phyloP scores from a whole-genome alignment of 1,284 basidiomycete genomes.

The Meira miltonrushii region DNA sequence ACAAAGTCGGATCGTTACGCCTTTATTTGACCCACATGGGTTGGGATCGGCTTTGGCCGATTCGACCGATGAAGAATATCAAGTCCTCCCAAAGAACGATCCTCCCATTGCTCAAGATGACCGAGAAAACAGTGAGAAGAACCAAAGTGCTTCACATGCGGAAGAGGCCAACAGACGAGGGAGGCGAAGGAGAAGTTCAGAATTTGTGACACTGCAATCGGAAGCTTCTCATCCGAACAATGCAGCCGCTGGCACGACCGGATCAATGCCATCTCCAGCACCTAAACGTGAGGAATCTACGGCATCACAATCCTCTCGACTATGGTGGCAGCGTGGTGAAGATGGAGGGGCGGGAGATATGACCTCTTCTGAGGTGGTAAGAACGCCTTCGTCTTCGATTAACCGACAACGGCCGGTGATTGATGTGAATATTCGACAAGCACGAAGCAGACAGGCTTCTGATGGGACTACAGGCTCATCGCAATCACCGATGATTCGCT shows the following conservation, averaged over 20 bases:
- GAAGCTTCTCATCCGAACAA: not conserved
- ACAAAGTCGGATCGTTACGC: not conserved
- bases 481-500: not conserved
- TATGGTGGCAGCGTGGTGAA: constrained; percentile 6
- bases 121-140: too few relatives aligned
- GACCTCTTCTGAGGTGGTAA: not conserved
- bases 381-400: too few relatives aligned
- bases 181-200: constrained; percentile 1
- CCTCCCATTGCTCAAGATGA: too few relatives aligned
- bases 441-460: too few relatives aligned
- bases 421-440: too few relatives aligned
- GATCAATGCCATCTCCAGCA: not conserved
- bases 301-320: not conserved
- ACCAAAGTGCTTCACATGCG: not conserved
- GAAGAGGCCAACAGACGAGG: not conserved
- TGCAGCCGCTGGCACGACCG: too few relatives aligned
- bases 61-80: not conserved
- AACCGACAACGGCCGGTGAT: too few relatives aligned
- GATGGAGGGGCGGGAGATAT: not conserved
- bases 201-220: not conserved
- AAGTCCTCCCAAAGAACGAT: too few relatives aligned
- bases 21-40: not conserved
- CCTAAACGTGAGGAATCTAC: not conserved
- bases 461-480: not conserved
- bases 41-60: not conserved